Conservation (phyloP, 345 rosid genomes). For the Salix koriyanagi region DNA sequence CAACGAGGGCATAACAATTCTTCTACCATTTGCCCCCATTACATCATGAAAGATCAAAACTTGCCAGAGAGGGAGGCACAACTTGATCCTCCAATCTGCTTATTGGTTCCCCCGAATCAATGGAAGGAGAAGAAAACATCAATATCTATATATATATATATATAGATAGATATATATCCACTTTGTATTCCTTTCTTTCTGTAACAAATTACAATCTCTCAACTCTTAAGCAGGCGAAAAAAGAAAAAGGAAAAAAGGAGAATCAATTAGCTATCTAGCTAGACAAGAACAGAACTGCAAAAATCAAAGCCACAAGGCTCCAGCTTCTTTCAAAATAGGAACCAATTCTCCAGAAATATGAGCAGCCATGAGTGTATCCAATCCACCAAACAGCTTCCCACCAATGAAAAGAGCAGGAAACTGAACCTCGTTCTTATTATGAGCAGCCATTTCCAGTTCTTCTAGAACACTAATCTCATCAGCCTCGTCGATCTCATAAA, state of each 20-base stretch:
- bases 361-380: slow-evolving; percentile 88
- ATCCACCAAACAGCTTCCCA: slow-evolving; percentile 79
- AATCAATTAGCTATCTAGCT: neutral
- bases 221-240: neutral
- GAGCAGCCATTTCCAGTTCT: slow-evolving; percentile 34
- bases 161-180: neutral
- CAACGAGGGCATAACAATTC: neutral
- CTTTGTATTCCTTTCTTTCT: neutral
- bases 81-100: neutral
- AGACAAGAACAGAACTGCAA: slow-evolving; percentile 1
- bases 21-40: neutral
- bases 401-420: slow-evolving; percentile 86
- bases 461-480: slow-evolving; percentile 37
- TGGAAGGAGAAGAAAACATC: neutral
- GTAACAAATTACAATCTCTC: slow-evolving; percentile 3
- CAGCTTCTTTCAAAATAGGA: slow-evolving; percentile 80
- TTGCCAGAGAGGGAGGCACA: neutral
- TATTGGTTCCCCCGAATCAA: neutral
- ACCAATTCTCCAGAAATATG: slow-evolving; percentile 85
- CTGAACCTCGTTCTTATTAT: slow-evolving; percentile 30
- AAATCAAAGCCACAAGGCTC: slow-evolving; percentile 86
- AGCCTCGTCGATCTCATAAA: slow-evolving; percentile 64
- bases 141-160: neutral
- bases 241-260: neutral
- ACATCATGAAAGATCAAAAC: neutral